A percentile compares a stretch with the other conserved stretches of the same genome.
These are phyloP conservation scores for Picea engelmannii DNA, from an alignment of 83 land plant genomes.

Conservation along the genomic window DNA sequence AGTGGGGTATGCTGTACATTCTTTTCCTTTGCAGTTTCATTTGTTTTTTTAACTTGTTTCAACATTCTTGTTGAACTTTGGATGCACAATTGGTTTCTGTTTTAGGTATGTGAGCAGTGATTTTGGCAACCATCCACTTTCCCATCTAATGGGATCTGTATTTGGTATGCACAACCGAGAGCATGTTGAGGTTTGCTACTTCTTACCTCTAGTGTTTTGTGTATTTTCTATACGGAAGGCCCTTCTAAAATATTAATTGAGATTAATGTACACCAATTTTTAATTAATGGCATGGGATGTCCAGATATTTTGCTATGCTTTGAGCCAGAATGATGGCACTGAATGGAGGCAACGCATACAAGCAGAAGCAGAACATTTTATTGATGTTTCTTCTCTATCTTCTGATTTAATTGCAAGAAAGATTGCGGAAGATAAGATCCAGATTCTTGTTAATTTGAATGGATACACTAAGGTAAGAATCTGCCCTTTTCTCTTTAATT, in stretches of 20 bases:
- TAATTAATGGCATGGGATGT: conserved; percentile 2
- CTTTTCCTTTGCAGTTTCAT: background rate
- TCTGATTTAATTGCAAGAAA: conserved; percentile 88
- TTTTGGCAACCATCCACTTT: conserved; percentile 98
- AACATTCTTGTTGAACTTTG: background rate
- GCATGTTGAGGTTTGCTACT: conserved; percentile 80
- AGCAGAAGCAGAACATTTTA: conserved; percentile 94
- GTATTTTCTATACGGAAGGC: background rate
- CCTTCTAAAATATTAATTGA: background rate
- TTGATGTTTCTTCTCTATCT: conserved; percentile 89
- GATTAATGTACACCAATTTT: background rate
- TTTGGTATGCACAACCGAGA: conserved; percentile 95
- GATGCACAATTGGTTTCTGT: conserved; percentile 2
- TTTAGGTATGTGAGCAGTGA: conserved; percentile 98
- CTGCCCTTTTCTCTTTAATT: background rate
- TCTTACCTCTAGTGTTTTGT: conserved; percentile 1
- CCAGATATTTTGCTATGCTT: conserved; percentile 97
- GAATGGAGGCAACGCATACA: conserved; percentile 94
- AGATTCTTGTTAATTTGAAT: conserved; percentile 89
- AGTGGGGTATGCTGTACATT: conserved; percentile 70
- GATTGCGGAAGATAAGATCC: conserved; percentile 88
- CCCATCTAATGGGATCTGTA: conserved; percentile 99
- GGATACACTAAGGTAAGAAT: conserved; percentile 92
- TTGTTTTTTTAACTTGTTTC: conserved; percentile 9
- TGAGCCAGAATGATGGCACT: conserved; percentile 96